phyloP scores from a whole-genome alignment of 306 rosid species.

The Lathyrus oleraceus region DNA sequence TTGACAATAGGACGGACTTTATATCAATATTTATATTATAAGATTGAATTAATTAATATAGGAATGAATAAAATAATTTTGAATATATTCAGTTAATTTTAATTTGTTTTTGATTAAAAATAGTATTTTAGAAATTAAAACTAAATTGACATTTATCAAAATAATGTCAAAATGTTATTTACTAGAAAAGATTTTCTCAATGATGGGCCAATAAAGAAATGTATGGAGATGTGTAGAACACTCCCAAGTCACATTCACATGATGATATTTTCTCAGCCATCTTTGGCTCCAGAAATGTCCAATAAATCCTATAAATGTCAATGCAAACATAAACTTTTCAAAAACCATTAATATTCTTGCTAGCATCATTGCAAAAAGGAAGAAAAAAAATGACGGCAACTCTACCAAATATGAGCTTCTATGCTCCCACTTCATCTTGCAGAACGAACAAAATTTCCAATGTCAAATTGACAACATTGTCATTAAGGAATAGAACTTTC shows the following conservation, averaged over 20 bases:
- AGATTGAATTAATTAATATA: too few species aligned
- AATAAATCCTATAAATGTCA: constrained; percentile 35
- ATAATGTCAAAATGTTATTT: too few species aligned
- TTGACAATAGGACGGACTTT: too few species aligned
- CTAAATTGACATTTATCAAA: too few species aligned
- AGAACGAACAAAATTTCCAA: constrained; percentile 27
- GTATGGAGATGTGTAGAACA: constrained; percentile 6
- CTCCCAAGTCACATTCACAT: background rate
- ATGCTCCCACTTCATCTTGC: constrained; percentile 29
- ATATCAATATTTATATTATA: too few species aligned
- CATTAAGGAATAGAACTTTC: constrained; percentile 11
- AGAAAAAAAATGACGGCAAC: constrained; percentile 30
- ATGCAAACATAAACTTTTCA: background rate
- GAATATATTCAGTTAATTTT: too few species aligned
- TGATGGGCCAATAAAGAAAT: too few species aligned
- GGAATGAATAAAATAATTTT: too few species aligned
- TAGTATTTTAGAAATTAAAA: too few species aligned
- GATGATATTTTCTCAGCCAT: background rate
- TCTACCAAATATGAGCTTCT: constrained; percentile 23
- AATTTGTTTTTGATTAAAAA: too few species aligned
- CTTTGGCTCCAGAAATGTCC: constrained; percentile 36
- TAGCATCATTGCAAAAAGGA: background rate
- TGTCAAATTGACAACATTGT: constrained; percentile 17
- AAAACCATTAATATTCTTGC: background rate
- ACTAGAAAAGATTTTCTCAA: too few species aligned